Evolutionary conservation across 202 grass and related monocot genomes (phyloP), one percentile per base, ranked within the genome.

Genomic region (Hordeum pubiflorum): DNA sequence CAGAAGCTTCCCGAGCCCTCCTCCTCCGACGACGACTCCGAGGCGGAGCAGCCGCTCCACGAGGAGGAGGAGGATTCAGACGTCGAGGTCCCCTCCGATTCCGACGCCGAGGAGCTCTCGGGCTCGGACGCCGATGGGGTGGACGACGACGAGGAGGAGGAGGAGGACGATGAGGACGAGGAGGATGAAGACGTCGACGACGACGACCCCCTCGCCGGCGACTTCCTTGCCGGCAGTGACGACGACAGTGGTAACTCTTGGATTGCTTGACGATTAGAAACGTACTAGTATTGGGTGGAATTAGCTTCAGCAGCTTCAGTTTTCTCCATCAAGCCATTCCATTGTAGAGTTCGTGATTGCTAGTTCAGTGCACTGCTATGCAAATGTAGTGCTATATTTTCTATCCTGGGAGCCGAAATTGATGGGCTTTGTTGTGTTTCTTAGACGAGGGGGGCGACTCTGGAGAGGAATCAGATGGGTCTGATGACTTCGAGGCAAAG

Each of bases 401-500:
- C 22, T 31, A 58, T 60, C 0, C 27, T 1, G 29, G 58, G 14
- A 72, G 29, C 58, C 8, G 9, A 5, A 57, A 4, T 15, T 75
- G 37, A 74, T 62, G 9, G 3, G 50, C 22, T 57, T 8, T 63
- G 10, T 43, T 84, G 32, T 12, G 32, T 61, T 75, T 76, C 72
- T 46, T 65, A 93, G 92, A 89, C 4, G 60, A 55, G 63, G 80
- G 66, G 8, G 58, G 27, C 0, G 82, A 88, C 32, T 88, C 90
- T 24, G 90, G 87, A 38, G 79, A 89, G 5, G 95, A 98, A 1
- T 98, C 95, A 0, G 88, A 93, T 41, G 86, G 57, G 17, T 98
- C 96, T 21, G 86, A 91, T 81, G 90, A 98, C 84, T 37, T 93
- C 6, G 92, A 82, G 84, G 78, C 82, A 17, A 95, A 88, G 77